Conservation (phyloP, 2,329 filamentous ascomycete genomes). For the Domatiomyces globalis region DNA sequence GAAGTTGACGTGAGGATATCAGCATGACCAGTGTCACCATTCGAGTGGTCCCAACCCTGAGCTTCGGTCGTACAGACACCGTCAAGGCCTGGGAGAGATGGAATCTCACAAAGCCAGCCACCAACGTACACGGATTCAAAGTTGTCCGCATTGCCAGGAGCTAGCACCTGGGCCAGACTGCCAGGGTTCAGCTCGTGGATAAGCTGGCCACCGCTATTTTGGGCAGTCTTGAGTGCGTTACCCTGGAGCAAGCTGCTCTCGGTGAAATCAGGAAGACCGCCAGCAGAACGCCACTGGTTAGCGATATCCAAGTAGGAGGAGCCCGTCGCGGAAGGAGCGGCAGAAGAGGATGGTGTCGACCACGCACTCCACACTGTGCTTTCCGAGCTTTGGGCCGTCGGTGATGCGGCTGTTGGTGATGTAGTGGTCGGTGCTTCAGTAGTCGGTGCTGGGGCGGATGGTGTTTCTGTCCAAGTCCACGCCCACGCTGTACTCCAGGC, state of each 20-base stretch:
- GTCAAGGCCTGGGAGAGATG: constrained; percentile 10
- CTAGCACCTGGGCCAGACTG: constrained; percentile 16
- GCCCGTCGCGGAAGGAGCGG: neutral
- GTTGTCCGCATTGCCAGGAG: constrained; percentile 11
- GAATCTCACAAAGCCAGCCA: constrained; percentile 19
- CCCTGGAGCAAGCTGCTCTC: constrained; percentile 12
- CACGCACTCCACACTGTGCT: neutral
- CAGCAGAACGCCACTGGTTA: constrained; percentile 11
- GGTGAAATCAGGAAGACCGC: constrained; percentile 9
- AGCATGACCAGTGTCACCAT: constrained; percentile 16
- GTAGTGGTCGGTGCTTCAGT: neutral
- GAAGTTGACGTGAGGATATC: constrained; percentile 8
- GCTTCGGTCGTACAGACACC: constrained; percentile 12
- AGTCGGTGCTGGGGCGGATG: neutral
- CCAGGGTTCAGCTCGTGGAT: constrained; percentile 17
- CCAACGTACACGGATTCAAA: constrained; percentile 18
- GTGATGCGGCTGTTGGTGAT: neutral
- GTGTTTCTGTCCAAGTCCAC: neutral
- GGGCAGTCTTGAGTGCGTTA: constrained; percentile 16
- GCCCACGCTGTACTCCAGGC: neutral
- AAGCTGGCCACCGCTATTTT: constrained; percentile 10
- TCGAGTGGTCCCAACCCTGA: constrained; percentile 12
- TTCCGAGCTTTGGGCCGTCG: neutral
- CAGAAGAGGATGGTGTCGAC: neutral
- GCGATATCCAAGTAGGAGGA: constrained; percentile 12